Base-by-base conservation (phyloP, 495 filamentous ascomycete species). In the Penicillium pulvis region DNA sequence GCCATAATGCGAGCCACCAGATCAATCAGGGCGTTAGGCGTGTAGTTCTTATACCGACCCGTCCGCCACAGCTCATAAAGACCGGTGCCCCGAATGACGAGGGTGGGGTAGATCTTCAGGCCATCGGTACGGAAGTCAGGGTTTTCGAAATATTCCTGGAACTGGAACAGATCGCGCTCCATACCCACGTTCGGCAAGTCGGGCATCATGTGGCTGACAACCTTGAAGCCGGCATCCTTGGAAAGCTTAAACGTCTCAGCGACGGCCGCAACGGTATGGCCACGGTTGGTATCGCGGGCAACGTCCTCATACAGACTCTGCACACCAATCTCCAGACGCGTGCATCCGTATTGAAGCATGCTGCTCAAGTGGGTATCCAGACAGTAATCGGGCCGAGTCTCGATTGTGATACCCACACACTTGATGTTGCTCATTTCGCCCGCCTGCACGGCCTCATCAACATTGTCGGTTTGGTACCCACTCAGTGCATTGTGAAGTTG, bases 151-250 rank as follows among this genome's bases (percentile, higher is more conserved):
- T 98, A 98, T 73, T 98, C 94, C 58, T 88, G 82, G 76, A 98
- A 98, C 63, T 98, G 94, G 68, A 93, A 92, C 26, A 98, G 78
- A 70, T 98, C 94, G 59, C 94, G 88, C 75, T 98, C 95, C 90
- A 97, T 95, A 55, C 94, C 94, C 6, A 98, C 94, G 66, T 98
- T 98, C 12, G 94, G 94, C 28, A 98, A 79, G 69, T 98, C 94
- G 14, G 94, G 94, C 94, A 98, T 98, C 94, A 98, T 98, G 73
- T 98, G 94, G 59, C 88, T 92, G 62, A 98, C 94, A 7, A 98
- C 93, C 73, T 98, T 98, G 82, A 96, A 98, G 16, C 94, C 94
- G 26, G 95, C 91, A 73, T 98, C 94, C 74, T 98, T 98, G 55
- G 95, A 86, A 17, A 96, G 81, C 64, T 87, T 91, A 73, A 98